phyloP scores from a whole-genome alignment of 2,329 filamentous ascomycete genomes.

The Sphaerostilbella broomeana region DNA sequence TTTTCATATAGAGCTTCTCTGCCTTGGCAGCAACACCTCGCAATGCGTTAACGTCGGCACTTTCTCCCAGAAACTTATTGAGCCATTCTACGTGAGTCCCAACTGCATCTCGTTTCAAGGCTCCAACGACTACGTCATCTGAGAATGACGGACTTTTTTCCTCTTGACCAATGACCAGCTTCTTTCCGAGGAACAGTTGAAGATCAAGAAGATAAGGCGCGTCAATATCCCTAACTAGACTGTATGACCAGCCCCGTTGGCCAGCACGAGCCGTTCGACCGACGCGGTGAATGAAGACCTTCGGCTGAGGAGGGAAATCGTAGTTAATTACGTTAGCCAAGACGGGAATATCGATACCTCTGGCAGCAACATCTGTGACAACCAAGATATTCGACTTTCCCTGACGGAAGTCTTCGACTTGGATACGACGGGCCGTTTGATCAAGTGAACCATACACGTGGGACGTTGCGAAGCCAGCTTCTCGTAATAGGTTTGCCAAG shows the following conservation, averaged over 20 bases:
- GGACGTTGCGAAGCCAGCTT: conserved; percentile 81
- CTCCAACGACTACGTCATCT: conserved; percentile 76
- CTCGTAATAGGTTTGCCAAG: conserved; percentile 68
- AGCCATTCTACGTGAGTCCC: conserved; percentile 77
- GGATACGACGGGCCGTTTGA: conserved; percentile 84
- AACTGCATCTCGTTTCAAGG: conserved; percentile 64
- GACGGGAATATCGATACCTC: conserved; percentile 96
- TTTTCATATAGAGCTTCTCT: conserved; percentile 86
- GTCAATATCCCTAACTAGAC: conserved; percentile 79
- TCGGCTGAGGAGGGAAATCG: conserved; percentile 93
- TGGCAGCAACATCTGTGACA: conserved; percentile 90
- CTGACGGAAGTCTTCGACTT: conserved; percentile 82
- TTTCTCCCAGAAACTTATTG: conserved; percentile 68
- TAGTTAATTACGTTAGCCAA: conserved; percentile 98
- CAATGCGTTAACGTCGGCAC: conserved; percentile 64
- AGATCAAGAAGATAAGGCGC: conserved; percentile 88
- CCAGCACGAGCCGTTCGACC: conserved; percentile 93
- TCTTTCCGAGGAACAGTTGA: conserved; percentile 87
- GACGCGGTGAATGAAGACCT: conserved; percentile 93
- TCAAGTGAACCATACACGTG: conserved; percentile 94
- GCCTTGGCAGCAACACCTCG: conserved; percentile 74
- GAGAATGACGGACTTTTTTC: conserved; percentile 61
- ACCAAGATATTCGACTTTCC: conserved; percentile 86
- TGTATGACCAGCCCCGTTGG: conserved; percentile 90
- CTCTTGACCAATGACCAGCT: conserved; percentile 67